Evolutionary conservation across 164 flowering plant genomes (phyloP), one percentile per base, ranked within the genome.

Genomic region (Tetrastigma voinierianum): DNA sequence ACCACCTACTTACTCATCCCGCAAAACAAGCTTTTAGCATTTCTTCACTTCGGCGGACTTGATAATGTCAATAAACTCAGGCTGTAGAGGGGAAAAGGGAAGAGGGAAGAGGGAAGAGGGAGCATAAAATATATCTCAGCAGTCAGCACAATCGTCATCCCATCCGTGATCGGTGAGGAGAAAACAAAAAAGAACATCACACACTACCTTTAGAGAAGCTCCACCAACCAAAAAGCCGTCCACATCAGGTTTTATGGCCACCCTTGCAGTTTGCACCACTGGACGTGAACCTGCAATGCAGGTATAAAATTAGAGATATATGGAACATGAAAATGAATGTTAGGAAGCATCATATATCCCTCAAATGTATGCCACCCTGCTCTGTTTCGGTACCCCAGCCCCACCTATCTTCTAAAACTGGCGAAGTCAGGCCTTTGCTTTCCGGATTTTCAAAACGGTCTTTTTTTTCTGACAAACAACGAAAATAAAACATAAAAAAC

Each of bases 201-300:
- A n/a, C n/a, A n/a, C 44, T 61, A 92, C 96, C 98, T 93, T 93
- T 0, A 93, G 72, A 3, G 98, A 90, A 67, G 98, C 96, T 58
- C 96, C 96, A 1, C 98, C 98, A 65, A 92, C 98, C 76, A 92
- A 78, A 73, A 92, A 92, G 9, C 98, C 98, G 75, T 90, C 98
- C 45, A 90, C 82, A 74, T 92, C 98, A 43, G 90, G 83, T 72
- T 88, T 77, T 43, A 63, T 78, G 2, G 90, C 95, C 77, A 93
- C 85, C 98, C 57, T 82, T 81, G 87, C 95, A 83, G 86, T 89
- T 93, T 14, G 71, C 91, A 13, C 89, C 96, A 77, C 68, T 90
- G 16, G n/a, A 93, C 96, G 67, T n/a, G 98, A 93, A 17, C 93
- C 93, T 89, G 75, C 62, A 75, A 58, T n/a, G n/a, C 8, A 52